Base-by-base conservation (phyloP, 192 early-diverging fungal species). In the Podila epigama region DNA sequence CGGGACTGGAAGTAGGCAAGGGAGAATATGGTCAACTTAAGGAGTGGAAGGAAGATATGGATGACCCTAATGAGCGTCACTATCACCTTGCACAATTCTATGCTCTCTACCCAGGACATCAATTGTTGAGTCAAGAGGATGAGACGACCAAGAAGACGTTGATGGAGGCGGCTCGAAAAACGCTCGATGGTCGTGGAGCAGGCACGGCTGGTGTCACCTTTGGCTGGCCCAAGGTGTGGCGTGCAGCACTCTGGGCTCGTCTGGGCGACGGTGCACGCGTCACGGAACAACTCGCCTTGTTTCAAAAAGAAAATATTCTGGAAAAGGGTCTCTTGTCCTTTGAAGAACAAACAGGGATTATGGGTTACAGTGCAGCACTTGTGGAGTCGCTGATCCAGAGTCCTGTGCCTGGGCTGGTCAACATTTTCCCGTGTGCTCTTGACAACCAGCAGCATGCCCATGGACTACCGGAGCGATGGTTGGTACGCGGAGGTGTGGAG, bases 1-100 rank as follows among this genome's bases (percentile, higher is more conserved):
- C 69, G 1, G 79, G 79, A 2, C 37, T 81, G 13, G 52, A 58
- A 31, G 51, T 81, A 32, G 79, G 70, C 1, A 52, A 8, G 3
- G n/a, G n/a, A n/a, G n/a, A n/a, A n/a, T 66, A 70, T 64, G 70
- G 70, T 4, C 79, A 75, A 34, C 22, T 81, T 13, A 66, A 81
- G 39, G 79, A 81, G 28, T 81, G 79, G 79, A 55, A 53, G 32
- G 12, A 69, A 52, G 79, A 81, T 62, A n/a, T 75, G 42, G 70
- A 81, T 40, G 66, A 75, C 1, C 79, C 70, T 1, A 69, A 66
- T 11, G 62, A 70, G 18, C 4, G 29, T 1, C 67, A 69, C 50
- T 55, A 58, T 9, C 67, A 81, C 42, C 36, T 81, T n/a, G 70
- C 58, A 7, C 66, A 57, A 4, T 69, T 81, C 27, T 69, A 66